Evolutionary conservation across 805 yeast genomes (phyloP).

Genomic region (Wickerhamiella azymoides): DNA sequence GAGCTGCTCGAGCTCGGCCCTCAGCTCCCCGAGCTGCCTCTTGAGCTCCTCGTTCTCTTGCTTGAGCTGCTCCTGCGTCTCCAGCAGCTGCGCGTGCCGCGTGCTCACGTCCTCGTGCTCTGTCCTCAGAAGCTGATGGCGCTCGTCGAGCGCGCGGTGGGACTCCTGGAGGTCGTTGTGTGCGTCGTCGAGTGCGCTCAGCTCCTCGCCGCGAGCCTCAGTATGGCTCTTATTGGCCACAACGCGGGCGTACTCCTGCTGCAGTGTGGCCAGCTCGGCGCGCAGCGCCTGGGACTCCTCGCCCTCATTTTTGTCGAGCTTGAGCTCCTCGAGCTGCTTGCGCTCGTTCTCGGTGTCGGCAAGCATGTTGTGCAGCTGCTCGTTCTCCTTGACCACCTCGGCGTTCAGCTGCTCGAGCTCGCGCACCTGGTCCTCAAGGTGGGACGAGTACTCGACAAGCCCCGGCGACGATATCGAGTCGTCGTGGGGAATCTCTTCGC

Average conservation of each 20-base stretch:
- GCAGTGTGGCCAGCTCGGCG: background rate
- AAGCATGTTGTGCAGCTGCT: conserved; percentile 21
- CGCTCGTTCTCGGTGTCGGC: conserved; percentile 12
- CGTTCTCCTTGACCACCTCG: conserved; percentile 20
- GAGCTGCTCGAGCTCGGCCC: background rate
- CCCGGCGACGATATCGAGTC: conserved; percentile 21
- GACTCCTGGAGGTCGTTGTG: background rate
- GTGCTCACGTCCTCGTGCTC: too few relatives aligned
- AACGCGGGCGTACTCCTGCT: background rate
- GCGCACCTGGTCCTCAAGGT: conserved; percentile 18
- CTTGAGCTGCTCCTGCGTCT: background rate
- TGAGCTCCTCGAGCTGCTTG: background rate
- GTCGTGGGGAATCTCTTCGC: background rate
- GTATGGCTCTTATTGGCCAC: background rate
- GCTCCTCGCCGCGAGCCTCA: too few relatives aligned
- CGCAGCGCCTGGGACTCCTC: background rate
- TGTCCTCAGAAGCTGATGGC: too few relatives aligned
- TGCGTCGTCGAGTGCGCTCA: background rate
- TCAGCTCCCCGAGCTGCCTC: background rate
- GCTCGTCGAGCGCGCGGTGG: too few relatives aligned
- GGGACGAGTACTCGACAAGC: conserved; percentile 30
- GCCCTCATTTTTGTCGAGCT: background rate
- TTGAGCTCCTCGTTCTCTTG: background rate
- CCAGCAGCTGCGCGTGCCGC: background rate
- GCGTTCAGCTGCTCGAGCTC: conserved; percentile 20